Conservation (phyloP, 2,329 filamentous ascomycete species). For the Clonostachys byssicola region DNA sequence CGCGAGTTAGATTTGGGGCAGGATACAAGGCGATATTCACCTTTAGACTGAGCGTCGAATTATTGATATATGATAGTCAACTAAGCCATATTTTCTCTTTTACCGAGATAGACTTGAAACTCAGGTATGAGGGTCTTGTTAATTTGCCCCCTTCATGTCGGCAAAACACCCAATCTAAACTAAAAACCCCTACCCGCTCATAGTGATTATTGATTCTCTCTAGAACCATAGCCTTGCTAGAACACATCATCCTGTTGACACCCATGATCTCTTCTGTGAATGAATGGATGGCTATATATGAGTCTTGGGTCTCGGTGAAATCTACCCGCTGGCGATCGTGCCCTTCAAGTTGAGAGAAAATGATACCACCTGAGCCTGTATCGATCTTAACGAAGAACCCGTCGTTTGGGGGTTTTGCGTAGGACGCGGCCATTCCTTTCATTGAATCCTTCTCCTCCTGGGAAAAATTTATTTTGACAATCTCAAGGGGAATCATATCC, state of each 20-base stretch:
- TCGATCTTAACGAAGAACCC: background rate
- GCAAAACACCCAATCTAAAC: too few species aligned
- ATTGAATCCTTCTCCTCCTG: background rate
- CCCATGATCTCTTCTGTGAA: background rate
- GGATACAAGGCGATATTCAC: too few species aligned
- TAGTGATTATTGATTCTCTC: background rate
- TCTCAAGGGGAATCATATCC: background rate
- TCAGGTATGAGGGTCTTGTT: too few species aligned
- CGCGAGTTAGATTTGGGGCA: too few species aligned
- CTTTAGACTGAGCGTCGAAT: too few species aligned
- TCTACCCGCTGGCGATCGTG: background rate
- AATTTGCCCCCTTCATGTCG: too few species aligned
- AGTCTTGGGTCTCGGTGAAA: too few species aligned
- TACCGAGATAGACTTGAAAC: too few species aligned
- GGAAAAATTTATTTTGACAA: background rate
- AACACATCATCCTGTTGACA: background rate
- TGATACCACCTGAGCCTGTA: background rate
- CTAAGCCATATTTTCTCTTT: too few species aligned
- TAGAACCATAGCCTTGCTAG: background rate
- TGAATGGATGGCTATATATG: background rate
- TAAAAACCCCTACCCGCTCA: background rate
- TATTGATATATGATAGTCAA: too few species aligned
- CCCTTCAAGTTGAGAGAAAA: background rate
- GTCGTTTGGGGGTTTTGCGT: background rate
- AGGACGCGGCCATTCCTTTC: background rate